Evolutionary conservation across 192 early-diverging fungal genomes (phyloP).

Genomic region (Mycoemilia scoparia): DNA sequence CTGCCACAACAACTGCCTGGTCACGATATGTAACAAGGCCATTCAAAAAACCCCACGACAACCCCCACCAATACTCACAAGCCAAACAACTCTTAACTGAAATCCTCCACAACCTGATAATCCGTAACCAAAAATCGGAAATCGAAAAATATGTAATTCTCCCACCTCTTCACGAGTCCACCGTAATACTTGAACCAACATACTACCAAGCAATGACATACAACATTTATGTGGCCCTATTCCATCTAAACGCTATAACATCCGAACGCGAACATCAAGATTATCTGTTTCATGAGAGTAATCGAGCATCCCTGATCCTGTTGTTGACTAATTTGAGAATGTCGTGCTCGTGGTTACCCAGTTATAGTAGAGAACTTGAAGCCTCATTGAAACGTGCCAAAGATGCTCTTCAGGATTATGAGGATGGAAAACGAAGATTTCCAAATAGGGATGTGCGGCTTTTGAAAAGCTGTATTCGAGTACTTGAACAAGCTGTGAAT

Average conservation of each 20-base stretch:
- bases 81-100: too few relatives aligned
- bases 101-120: slow-evolving; percentile 58
- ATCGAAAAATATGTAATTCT: slow-evolving; percentile 37
- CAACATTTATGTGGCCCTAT: slow-evolving; percentile 33
- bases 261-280: slow-evolving; percentile 44
- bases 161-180: slow-evolving; percentile 37
- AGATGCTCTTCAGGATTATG: slow-evolving; percentile 16
- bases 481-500: slow-evolving; percentile 13
- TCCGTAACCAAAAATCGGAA: slow-evolving; percentile 41
- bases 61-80: too few relatives aligned
- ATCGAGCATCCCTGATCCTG: slow-evolving; percentile 32
- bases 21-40: too few relatives aligned
- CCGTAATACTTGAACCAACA: slow-evolving; percentile 10
- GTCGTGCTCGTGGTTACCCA: slow-evolving; percentile 47
- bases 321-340: slow-evolving; percentile 45
- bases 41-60: too few relatives aligned
- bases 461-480: slow-evolving; percentile 7
- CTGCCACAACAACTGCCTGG: too few relatives aligned
- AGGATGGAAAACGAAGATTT: slow-evolving; percentile 17
- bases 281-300: slow-evolving; percentile 53
- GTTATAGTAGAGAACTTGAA: slow-evolving; percentile 13
- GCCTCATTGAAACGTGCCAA: slow-evolving; percentile 15
- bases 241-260: slow-evolving; percentile 46
- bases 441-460: slow-evolving; percentile 8
- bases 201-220: slow-evolving; percentile 18